phyloP scores from a whole-genome alignment of 306 rosid genomes.

The Ormosia semicastrata region DNA sequence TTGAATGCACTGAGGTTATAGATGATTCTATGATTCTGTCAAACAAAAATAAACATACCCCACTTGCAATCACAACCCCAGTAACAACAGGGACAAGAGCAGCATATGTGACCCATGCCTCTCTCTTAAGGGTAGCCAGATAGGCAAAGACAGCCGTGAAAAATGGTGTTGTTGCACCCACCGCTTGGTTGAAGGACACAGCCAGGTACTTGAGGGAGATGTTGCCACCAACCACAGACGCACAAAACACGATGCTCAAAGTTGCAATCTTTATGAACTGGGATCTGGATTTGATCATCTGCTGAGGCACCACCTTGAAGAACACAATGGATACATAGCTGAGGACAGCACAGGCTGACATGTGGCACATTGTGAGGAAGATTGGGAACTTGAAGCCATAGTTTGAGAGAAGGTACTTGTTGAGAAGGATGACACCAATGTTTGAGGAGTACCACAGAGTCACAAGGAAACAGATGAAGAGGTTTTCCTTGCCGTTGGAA shows the following conservation, averaged over 20 bases:
- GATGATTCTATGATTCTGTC: not conserved
- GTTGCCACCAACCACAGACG: slow-evolving; percentile 92
- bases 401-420: slow-evolving; percentile 87
- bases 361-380: slow-evolving; percentile 99
- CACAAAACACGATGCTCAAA: slow-evolving; percentile 86
- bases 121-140: slow-evolving; percentile 82
- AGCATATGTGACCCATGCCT: slow-evolving; percentile 90
- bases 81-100: slow-evolving; percentile 98
- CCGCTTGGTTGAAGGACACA: slow-evolving; percentile 93
- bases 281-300: slow-evolving; percentile 75
- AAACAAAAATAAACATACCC: slow-evolving; percentile 58
- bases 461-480: slow-evolving; percentile 67
- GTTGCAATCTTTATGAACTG: slow-evolving; percentile 87
- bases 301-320: slow-evolving; percentile 82
- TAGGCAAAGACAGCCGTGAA: slow-evolving; percentile 94
- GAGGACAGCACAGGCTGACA: slow-evolving; percentile 92
- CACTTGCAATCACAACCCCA: slow-evolving; percentile 98
- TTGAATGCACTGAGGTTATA: not conserved
- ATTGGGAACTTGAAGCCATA: slow-evolving; percentile 91
- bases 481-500: slow-evolving; percentile 41
- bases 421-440: slow-evolving; percentile 91
- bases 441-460: slow-evolving; percentile 85
- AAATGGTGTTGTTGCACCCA: slow-evolving; percentile 96
- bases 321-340: slow-evolving; percentile 85
- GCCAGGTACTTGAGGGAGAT: slow-evolving; percentile 89